Conservation (phyloP, 1,284 basidiomycete species). For the Moniliophthora roreri region DNA sequence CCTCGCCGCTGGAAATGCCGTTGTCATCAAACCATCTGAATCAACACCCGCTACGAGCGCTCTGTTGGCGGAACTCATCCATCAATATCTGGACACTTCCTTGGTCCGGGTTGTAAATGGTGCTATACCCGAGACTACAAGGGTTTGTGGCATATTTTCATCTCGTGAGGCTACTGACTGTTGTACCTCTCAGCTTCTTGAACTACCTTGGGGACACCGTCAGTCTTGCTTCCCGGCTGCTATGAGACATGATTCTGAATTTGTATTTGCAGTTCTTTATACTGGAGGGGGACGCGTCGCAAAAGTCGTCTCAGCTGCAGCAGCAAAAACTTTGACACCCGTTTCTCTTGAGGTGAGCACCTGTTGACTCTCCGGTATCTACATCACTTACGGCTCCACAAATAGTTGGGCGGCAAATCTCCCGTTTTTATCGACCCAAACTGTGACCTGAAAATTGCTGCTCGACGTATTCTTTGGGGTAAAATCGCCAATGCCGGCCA, state of each 20-base stretch:
- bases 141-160: conserved; percentile 34
- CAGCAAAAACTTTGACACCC: conserved; percentile 85
- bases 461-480: conserved; percentile 76
- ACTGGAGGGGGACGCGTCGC: conserved; percentile 75
- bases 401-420: conserved; percentile 59
- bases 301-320: conserved; percentile 78
- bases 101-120: conserved; percentile 78
- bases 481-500: conserved; percentile 79
- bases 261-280: conserved; percentile 48
- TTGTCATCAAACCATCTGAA: conserved; percentile 82
- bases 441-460: conserved; percentile 57
- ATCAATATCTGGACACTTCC: conserved; percentile 81
- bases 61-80: conserved; percentile 72
- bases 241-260: no score
- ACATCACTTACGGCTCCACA: background rate
- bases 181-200: conserved; percentile 52
- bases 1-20: conserved; percentile 79
- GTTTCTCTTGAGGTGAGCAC: conserved; percentile 69
- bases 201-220: conserved; percentile 89
- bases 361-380: background rate
- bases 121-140: conserved; percentile 72
- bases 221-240: conserved; percentile 26
- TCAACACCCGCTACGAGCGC: conserved; percentile 64
- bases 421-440: conserved; percentile 79
- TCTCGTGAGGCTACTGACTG: background rate